A percentile compares a stretch with the other conserved stretches of the same genome.
phyloP scores from a whole-genome alignment of 768 basidiomycete species.

The Termitomyces bulborhizus region DNA sequence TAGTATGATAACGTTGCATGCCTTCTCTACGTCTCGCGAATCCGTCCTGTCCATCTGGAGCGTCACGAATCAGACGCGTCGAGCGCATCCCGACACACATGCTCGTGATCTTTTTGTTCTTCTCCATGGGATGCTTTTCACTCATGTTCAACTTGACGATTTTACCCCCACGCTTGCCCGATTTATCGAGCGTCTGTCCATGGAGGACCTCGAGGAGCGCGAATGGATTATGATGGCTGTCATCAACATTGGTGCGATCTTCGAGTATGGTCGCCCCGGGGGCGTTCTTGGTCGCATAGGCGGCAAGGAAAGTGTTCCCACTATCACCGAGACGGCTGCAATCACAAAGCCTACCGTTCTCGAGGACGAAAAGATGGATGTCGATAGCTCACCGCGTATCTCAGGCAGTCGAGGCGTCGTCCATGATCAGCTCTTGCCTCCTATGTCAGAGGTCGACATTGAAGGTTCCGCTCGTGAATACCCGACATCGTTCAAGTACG shows the following conservation, averaged over 20 bases:
- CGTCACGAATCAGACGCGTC: slow-evolving; percentile 59
- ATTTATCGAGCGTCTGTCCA: slow-evolving; percentile 79
- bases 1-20: slow-evolving; percentile 89
- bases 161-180: slow-evolving; percentile 77
- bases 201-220: slow-evolving; percentile 74
- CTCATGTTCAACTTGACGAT: slow-evolving; percentile 90
- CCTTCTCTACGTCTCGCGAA: slow-evolving; percentile 84
- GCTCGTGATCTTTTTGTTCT: slow-evolving; percentile 81
- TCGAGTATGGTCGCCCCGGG: slow-evolving; percentile 82
- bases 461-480: slow-evolving; percentile 29
- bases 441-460: slow-evolving; percentile 24
- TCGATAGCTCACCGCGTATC: slow-evolving; percentile 36
- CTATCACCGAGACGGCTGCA: slow-evolving; percentile 19
- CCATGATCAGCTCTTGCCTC: slow-evolving; percentile 23
- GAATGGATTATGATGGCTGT: slow-evolving; percentile 98
- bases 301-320: slow-evolving; percentile 38
- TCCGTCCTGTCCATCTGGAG: slow-evolving; percentile 90
- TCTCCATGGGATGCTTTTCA: slow-evolving; percentile 96
- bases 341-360: slow-evolving; percentile 19
- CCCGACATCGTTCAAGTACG: slow-evolving; percentile 64
- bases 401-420: not conserved
- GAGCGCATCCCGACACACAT: slow-evolving; percentile 66
- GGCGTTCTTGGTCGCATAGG: slow-evolving; percentile 65
- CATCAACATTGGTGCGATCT: slow-evolving; percentile 71
- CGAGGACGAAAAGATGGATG: slow-evolving; percentile 58